Conservation (phyloP, 768 basidiomycete genomes). For the Megacollybia marginata region DNA sequence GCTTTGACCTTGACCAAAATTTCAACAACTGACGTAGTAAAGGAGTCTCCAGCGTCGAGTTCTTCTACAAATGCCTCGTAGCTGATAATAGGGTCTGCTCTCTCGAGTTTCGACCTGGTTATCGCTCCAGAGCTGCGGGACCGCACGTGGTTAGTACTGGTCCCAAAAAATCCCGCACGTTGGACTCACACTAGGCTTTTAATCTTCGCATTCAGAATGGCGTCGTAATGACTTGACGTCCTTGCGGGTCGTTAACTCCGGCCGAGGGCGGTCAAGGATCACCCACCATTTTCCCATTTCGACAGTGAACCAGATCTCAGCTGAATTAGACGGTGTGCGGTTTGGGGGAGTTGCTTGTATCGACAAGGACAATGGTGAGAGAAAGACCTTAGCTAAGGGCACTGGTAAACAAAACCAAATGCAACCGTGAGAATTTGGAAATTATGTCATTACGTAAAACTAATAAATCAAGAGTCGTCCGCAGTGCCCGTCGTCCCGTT, state of each 20-base stretch:
- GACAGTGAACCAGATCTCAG: background rate
- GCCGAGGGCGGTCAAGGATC: constrained; percentile 1
- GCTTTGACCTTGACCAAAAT: constrained; percentile 63
- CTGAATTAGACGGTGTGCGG: background rate
- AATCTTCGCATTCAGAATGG: constrained; percentile 67
- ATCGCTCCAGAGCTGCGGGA: constrained; percentile 59
- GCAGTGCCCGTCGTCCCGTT: constrained; percentile 16
- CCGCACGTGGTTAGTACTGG: constrained; percentile 3
- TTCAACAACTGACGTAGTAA: constrained; percentile 69
- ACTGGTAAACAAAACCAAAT: constrained; percentile 15
- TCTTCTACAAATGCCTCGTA: constrained; percentile 75
- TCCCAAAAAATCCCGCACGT: too few species aligned
- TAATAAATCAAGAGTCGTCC: too few species aligned
- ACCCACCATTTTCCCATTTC: constrained; percentile 69
- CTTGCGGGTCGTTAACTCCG: constrained; percentile 24
- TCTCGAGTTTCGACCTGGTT: constrained; percentile 60
- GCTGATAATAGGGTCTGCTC: constrained; percentile 53
- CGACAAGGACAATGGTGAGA: background rate
- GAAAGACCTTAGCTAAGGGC: constrained; percentile 14
- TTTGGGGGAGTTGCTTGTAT: background rate
- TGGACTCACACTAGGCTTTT: constrained; percentile 74
- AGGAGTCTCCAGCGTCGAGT: constrained; percentile 72
- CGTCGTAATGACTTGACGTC: constrained; percentile 67
- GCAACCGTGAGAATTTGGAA: constrained; percentile 1
- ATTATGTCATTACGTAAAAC: background rate